phyloP scores from a whole-genome alignment of 2,329 filamentous ascomycete species.

The Xylariomycetidae sp. region DNA sequence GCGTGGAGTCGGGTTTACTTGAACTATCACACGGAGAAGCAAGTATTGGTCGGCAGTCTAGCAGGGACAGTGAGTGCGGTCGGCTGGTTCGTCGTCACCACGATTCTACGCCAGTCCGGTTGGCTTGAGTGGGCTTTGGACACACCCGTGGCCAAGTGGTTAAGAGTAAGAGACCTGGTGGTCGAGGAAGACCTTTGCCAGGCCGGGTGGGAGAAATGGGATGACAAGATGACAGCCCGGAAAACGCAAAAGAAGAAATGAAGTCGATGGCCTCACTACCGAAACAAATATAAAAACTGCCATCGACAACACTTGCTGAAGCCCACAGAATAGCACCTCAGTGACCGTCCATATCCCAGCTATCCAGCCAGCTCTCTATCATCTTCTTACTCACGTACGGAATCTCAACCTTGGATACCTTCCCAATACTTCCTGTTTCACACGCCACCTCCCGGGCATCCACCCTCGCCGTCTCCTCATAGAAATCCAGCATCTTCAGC shows the following conservation, averaged over 20 bases:
- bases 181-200: slow-evolving; percentile 84
- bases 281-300: too few relatives aligned
- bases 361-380: too few relatives aligned
- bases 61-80: slow-evolving; percentile 68
- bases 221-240: slow-evolving; percentile 39
- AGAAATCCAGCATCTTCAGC: too few relatives aligned
- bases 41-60: slow-evolving; percentile 73
- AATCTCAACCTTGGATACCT: too few relatives aligned
- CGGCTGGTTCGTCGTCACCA: slow-evolving; percentile 72
- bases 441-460: too few relatives aligned
- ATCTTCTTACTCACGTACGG: too few relatives aligned
- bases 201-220: slow-evolving; percentile 92
- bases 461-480: too few relatives aligned
- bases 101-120: slow-evolving; percentile 58
- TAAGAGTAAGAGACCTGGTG: slow-evolving; percentile 77
- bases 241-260: slow-evolving; percentile 30
- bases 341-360: too few relatives aligned
- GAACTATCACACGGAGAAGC: slow-evolving; percentile 82
- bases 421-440: too few relatives aligned
- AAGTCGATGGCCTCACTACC: too few relatives aligned
- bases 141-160: slow-evolving; percentile 53
- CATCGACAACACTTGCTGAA: too few relatives aligned
- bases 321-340: too few relatives aligned
- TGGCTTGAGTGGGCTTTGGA: slow-evolving; percentile 69
- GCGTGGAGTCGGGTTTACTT: slow-evolving; percentile 83